phyloP scores from a whole-genome alignment of 1,139 yeast species.

The Arxiozyma bovina region DNA sequence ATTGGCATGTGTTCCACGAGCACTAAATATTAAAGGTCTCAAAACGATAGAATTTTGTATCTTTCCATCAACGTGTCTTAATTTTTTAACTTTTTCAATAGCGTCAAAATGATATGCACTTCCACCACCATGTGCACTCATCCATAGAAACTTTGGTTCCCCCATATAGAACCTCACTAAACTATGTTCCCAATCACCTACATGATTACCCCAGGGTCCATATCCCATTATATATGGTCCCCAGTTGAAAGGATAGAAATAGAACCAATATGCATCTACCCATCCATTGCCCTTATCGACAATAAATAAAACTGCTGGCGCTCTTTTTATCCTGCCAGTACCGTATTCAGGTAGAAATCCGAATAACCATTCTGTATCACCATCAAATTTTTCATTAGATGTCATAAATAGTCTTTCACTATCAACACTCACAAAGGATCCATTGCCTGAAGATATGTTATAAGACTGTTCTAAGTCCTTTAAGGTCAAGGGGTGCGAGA shows the following conservation, averaged over 20 bases:
- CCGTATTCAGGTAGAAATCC: constrained; percentile 63
- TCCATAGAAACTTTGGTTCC: constrained; percentile 84
- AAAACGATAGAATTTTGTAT: constrained; percentile 27
- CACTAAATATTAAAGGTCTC: constrained; percentile 76
- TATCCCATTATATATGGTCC: constrained; percentile 97
- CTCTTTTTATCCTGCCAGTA: constrained; percentile 61
- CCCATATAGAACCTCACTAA: constrained; percentile 77
- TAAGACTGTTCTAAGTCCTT: constrained; percentile 4
- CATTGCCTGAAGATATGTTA: constrained; percentile 4
- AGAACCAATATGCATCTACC: constrained; percentile 89
- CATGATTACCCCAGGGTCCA: constrained; percentile 95
- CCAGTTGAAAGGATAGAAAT: constrained; percentile 84
- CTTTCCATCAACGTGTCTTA: constrained; percentile 23
- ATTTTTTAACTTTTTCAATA: constrained; percentile 53
- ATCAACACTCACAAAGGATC: constrained; percentile 14
- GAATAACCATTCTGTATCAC: constrained; percentile 74
- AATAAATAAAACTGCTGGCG: constrained; percentile 74
- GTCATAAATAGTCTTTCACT: constrained; percentile 44
- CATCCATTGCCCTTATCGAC: constrained; percentile 91
- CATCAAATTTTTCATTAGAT: constrained; percentile 56
- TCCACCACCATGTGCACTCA: constrained; percentile 98
- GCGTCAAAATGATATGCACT: constrained; percentile 74
- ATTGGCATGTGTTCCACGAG: constrained; percentile 95
- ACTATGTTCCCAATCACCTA: constrained; percentile 98
- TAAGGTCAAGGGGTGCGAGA: constrained; percentile 28